phyloP scores from a whole-genome alignment of 805 yeast genomes.

The Maudiozyma bulderi region DNA sequence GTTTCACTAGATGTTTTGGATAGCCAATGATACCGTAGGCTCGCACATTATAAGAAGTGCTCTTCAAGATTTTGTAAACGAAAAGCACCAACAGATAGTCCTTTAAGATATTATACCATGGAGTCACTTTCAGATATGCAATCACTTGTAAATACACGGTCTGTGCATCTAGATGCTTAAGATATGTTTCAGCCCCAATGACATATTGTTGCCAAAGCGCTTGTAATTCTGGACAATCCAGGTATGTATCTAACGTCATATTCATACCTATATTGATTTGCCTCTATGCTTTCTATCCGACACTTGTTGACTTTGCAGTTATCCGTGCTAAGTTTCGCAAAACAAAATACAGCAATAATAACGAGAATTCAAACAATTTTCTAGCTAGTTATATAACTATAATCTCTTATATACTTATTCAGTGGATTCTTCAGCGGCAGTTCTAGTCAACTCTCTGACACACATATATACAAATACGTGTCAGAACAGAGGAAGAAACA shows the following conservation, averaged over 20 bases:
- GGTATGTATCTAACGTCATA: background rate
- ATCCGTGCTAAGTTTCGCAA: too few species aligned
- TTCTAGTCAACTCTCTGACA: too few species aligned
- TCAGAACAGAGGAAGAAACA: background rate
- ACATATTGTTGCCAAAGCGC: background rate
- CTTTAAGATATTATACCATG: constrained; percentile 13
- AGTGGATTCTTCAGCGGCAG: too few species aligned
- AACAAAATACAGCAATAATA: too few species aligned
- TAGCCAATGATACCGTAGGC: constrained; percentile 37
- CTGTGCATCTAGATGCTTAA: background rate
- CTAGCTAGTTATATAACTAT: too few species aligned
- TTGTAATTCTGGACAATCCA: background rate
- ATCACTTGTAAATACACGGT: background rate
- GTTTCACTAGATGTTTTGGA: constrained; percentile 9
- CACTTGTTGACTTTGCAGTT: too few species aligned
- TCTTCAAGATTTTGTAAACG: constrained; percentile 5
- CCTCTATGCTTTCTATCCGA: too few species aligned
- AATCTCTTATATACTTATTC: too few species aligned
- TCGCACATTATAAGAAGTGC: constrained; percentile 11
- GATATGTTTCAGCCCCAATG: background rate
- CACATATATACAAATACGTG: background rate
- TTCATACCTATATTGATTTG: background rate
- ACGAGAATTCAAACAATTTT: too few species aligned
- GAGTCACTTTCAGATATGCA: background rate
- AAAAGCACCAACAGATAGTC: constrained; percentile 19